Base-by-base conservation (phyloP, 2,329 filamentous ascomycete genomes). In the Aspergillus novoparasiticus region DNA sequence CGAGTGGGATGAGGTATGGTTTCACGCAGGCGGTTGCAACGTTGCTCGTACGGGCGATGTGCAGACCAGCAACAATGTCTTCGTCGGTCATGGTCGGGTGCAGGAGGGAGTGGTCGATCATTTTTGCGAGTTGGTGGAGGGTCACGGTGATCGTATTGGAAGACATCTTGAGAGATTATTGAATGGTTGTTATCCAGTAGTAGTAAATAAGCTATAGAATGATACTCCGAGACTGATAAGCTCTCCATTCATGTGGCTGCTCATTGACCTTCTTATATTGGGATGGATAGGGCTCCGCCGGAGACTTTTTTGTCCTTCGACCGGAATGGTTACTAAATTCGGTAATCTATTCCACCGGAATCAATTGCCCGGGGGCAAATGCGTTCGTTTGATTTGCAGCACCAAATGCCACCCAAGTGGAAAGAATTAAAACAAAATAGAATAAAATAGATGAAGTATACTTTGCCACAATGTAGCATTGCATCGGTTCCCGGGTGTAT, bases 11-110 rank as follows among this genome's bases (percentile, higher is more conserved):
- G 11, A 74, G 70, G 72, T 87, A 88, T 0, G 86, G 85, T 66
- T 88, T 88, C 28, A 88, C 72, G 71, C 86, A 88, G 26, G 84
- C 86, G 0, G 85, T 82, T 0, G 84, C 85, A 21, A 87, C 84
- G 45, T 77, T 73, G 74, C 84, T 78, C 19, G 80, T 75, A 58
- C 78, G 81, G 19, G 82, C 76, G 50, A 86, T 80, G 11, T 75
- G 67, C 1, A 88, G 80, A 4, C 86, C 86, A 0, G 76, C 69
- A 1, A 79, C 63, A 57, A 88, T 80, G 1, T 87, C 83, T 19
- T 72, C 72, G 69, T 88, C 86, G 9, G 86, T 87, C 80, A 89
- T 82, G 58, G 85, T 87, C 5, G 87, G 87, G 68, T 88, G 86
- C 0, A 89, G 80, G 19, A 89, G 81, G 14, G 85, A 87, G 73